Evolutionary conservation across 1,284 basidiomycete genomes (phyloP).

Genomic region (Ganoderma boninense): DNA sequence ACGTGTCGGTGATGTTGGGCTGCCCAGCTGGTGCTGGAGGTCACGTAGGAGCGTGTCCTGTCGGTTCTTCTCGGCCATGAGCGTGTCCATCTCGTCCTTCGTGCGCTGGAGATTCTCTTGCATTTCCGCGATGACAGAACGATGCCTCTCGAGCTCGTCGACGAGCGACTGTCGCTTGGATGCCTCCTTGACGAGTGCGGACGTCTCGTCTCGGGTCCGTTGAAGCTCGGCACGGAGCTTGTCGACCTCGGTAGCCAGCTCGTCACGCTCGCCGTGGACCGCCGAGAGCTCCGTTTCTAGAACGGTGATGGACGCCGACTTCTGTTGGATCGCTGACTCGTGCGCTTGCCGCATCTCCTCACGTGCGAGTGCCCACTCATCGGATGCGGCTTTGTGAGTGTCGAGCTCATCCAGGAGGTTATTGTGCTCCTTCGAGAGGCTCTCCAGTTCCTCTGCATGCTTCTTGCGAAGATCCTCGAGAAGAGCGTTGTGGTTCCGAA

Average conservation of each 20-base stretch:
- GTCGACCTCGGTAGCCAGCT: slow-evolving; percentile 61
- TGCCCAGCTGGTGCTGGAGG: slow-evolving; percentile 78
- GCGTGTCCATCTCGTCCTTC: slow-evolving; percentile 81
- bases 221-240: slow-evolving; percentile 68
- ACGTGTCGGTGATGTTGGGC: slow-evolving; percentile 53
- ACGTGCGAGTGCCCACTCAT: slow-evolving; percentile 59
- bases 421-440: slow-evolving; percentile 60
- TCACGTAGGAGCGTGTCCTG: slow-evolving; percentile 77
- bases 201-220: slow-evolving; percentile 63
- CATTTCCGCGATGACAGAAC: slow-evolving; percentile 75
- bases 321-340: slow-evolving; percentile 60
- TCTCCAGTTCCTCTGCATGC: slow-evolving; percentile 48
- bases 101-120: slow-evolving; percentile 79
- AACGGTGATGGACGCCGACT: slow-evolving; percentile 52
- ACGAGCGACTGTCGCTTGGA: slow-evolving; percentile 78
- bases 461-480: slow-evolving; percentile 49
- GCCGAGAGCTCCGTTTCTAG: slow-evolving; percentile 59
- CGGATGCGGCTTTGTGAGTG: slow-evolving; percentile 65
- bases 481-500: slow-evolving; percentile 62
- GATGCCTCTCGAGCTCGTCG: slow-evolving; percentile 79
- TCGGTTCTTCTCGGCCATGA: slow-evolving; percentile 75
- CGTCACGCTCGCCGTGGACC: slow-evolving; percentile 59
- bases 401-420: slow-evolving; percentile 68
- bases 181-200: slow-evolving; percentile 71
- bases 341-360: slow-evolving; percentile 61